A percentile compares a stretch with the other conserved stretches of the same genome.
Conservation (phyloP, 805 yeast genomes). For the Scheffersomyces ergatensis region DNA sequence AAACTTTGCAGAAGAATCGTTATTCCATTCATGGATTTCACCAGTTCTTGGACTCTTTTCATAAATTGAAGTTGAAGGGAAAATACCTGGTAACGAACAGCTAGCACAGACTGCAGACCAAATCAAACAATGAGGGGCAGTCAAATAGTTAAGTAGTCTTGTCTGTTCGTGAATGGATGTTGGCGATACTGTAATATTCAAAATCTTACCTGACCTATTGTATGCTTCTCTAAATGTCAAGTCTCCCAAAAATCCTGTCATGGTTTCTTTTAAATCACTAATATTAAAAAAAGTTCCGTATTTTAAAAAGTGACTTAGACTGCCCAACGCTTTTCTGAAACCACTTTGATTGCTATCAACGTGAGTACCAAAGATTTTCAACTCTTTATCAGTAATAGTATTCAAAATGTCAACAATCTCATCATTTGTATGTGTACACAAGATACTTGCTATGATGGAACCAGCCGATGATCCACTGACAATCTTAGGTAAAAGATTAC, state of each 20-base stretch:
- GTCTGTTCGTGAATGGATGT: constrained; percentile 92
- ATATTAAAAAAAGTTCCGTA: constrained; percentile 90
- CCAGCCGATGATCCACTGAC: constrained; percentile 97
- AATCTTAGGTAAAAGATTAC: constrained; percentile 76
- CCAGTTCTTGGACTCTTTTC: constrained; percentile 80
- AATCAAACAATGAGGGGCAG: constrained; percentile 76
- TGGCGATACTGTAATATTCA: constrained; percentile 91
- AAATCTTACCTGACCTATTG: constrained; percentile 88
- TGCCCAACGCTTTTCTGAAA: constrained; percentile 43
- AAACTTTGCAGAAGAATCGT: constrained; percentile 67
- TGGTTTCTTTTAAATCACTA: constrained; percentile 64
- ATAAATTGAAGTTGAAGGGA: constrained; percentile 79
- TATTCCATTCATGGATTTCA: constrained; percentile 76
- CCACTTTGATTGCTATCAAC: constrained; percentile 18
- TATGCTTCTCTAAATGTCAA: constrained; percentile 92
- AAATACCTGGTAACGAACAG: constrained; percentile 90
- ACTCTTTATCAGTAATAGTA: constrained; percentile 57
- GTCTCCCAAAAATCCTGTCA: constrained; percentile 80
- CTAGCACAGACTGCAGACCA: constrained; percentile 94
- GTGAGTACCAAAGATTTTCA: constrained; percentile 53
- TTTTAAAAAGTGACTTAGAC: constrained; percentile 59
- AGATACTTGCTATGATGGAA: constrained; percentile 85
- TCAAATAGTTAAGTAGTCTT: constrained; percentile 70
- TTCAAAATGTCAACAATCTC: constrained; percentile 61
- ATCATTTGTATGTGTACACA: constrained; percentile 75